Evolutionary conservation across 768 basidiomycete species (phyloP).

Genomic region (Trametes sanguinea): DNA sequence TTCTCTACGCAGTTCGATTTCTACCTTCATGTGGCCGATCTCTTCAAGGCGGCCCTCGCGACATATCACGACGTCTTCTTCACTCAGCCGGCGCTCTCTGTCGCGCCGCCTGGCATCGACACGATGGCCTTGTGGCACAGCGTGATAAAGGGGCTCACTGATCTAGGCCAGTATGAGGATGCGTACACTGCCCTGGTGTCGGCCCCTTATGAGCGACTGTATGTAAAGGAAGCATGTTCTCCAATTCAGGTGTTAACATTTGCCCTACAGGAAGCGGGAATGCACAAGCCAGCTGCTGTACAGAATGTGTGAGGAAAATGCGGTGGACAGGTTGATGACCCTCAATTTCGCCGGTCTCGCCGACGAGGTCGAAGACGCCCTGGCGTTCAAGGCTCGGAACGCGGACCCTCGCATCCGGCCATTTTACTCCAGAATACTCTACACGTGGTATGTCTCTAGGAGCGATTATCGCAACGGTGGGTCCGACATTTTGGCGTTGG

Average conservation of each 20-base stretch:
- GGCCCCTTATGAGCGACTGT: conserved; percentile 79
- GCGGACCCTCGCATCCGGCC: conserved; percentile 85
- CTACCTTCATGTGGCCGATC: conserved; percentile 73
- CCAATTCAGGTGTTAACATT: not conserved
- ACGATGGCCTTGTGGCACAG: conserved; percentile 76
- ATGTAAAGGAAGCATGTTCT: conserved; percentile 37
- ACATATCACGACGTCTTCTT: conserved; percentile 71
- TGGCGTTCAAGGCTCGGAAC: conserved; percentile 93
- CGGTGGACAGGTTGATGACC: conserved; percentile 73
- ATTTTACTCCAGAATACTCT: conserved; percentile 88
- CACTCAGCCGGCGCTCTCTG: conserved; percentile 78
- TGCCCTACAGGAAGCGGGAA: conserved; percentile 67
- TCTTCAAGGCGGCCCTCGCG: conserved; percentile 65
- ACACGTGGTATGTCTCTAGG: conserved; percentile 86
- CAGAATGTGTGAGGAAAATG: conserved; percentile 89
- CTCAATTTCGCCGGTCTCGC: conserved; percentile 85
- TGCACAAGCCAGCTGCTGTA: conserved; percentile 82
- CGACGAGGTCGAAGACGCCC: conserved; percentile 83
- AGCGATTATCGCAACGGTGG: conserved; percentile 92
- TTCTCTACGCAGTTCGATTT: conserved; percentile 69
- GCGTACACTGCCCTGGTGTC: conserved; percentile 82
- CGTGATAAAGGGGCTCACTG: conserved; percentile 73
- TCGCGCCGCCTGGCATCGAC: conserved; percentile 53
- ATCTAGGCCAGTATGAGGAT: conserved; percentile 77
- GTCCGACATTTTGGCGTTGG: conserved; percentile 30